Evolutionary conservation across 2,329 filamentous ascomycete genomes (phyloP).

Genomic region (Coniochaeta pulveracea): DNA sequence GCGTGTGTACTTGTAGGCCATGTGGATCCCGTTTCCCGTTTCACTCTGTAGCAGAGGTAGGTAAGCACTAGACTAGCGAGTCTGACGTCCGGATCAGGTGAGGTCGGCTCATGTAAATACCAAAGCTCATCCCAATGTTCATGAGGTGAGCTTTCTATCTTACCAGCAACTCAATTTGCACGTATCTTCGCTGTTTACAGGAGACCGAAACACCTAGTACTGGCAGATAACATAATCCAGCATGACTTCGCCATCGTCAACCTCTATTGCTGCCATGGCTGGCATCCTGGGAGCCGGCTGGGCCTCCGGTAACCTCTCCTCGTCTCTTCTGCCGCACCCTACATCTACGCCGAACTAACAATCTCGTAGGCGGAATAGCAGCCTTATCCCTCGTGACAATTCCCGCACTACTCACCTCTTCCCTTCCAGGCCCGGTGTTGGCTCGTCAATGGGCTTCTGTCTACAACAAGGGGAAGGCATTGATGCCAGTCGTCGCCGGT

Average conservation of each 20-base stretch:
- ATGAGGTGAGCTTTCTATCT: too few relatives aligned
- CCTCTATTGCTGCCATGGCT: conserved; percentile 21
- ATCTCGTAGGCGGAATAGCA: conserved; percentile 21
- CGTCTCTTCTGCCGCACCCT: neutral
- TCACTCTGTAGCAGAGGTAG: too few relatives aligned
- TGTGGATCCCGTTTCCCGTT: too few relatives aligned
- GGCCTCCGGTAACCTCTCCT: conserved; percentile 19
- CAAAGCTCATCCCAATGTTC: too few relatives aligned
- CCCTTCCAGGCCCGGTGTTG: conserved; percentile 16
- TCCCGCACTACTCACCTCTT: conserved; percentile 17
- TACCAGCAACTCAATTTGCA: too few relatives aligned
- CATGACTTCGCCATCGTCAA: neutral
- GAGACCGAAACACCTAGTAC: too few relatives aligned
- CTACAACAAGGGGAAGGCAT: conserved; percentile 22
- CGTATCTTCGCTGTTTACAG: too few relatives aligned
- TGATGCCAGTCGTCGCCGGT: conserved; percentile 24
- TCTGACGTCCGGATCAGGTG: too few relatives aligned
- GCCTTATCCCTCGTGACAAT: conserved; percentile 23
- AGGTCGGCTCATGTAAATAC: too few relatives aligned
- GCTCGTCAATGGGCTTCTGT: conserved; percentile 24
- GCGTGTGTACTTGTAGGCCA: too few relatives aligned
- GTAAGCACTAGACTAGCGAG: too few relatives aligned
- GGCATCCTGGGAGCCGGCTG: conserved; percentile 26
- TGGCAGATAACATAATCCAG: neutral
- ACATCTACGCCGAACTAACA: too few relatives aligned